Conservation (phyloP, 768 basidiomycete genomes). For the Trametes cubensis region DNA sequence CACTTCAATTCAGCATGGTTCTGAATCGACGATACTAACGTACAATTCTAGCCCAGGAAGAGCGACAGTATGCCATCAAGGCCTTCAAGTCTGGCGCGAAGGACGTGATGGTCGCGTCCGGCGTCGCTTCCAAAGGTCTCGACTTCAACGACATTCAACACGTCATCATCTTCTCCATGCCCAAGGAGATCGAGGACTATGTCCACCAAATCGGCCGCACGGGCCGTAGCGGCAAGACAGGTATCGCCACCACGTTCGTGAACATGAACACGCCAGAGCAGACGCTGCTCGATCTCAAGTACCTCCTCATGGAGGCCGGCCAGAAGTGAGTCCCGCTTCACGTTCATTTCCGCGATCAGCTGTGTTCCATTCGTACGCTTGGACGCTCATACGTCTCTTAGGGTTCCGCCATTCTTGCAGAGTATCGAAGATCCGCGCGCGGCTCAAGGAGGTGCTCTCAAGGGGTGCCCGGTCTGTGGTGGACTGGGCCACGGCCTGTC, state of each 20-base stretch:
- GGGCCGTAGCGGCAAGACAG: constrained; percentile 96
- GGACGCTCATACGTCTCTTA: constrained; percentile 36
- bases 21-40: not conserved
- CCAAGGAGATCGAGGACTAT: constrained; percentile 99
- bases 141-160: constrained; percentile 99
- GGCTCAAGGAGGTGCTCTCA: constrained; percentile 72
- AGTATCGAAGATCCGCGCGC: constrained; percentile 91
- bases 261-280: constrained; percentile 98
- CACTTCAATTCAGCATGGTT: not conserved
- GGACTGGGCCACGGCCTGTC: constrained; percentile 93
- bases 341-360: not conserved
- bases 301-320: constrained; percentile 93
- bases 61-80: constrained; percentile 98
- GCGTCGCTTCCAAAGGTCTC: constrained; percentile 96
- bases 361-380: not conserved
- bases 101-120: constrained; percentile 99
- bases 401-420: constrained; percentile 90
- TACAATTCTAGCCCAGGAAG: constrained; percentile 78
- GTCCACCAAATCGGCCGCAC: constrained; percentile 99
- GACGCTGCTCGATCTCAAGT: constrained; percentile 95
- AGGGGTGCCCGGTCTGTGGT: constrained; percentile 95
- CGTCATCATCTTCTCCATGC: constrained; percentile 99
- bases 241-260: constrained; percentile 98
- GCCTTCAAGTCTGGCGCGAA: constrained; percentile 97
- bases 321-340: constrained; percentile 71